Base-by-base conservation (phyloP, 371 early-diverging fungal species). In the Parasitella parasitica region DNA sequence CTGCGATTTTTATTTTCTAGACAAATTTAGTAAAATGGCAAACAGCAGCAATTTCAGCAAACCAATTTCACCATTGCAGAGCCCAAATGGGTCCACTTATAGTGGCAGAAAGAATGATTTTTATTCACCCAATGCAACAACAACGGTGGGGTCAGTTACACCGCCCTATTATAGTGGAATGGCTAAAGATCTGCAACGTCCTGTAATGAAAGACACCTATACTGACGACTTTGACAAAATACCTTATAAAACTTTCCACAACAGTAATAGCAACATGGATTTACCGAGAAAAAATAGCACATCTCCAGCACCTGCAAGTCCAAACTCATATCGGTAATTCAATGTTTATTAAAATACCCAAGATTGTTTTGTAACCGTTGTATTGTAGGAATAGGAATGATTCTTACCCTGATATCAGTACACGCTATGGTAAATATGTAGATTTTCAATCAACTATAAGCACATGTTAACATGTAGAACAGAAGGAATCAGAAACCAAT, bases 301-400 rank as follows among this genome's bases (percentile, higher is more conserved):
- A n/a, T 72, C 75, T 9, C 77, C 75, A 54, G 74, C 75, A 18
- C 75, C 77, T 13, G 69, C 63, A 50, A 65, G 69, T 72, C 81
- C 61, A 59, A 67, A 41, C 54, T 60, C 66, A 53, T 66, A 57
- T 58, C 69, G 69, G 69, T 69, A 69, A 64, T n/a, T 36, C 3
- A 59, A 58, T 61, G 24, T 38, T 32, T 30, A 32, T 11, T 49
- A 54, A 54, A 50, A 37, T 22, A 43, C 22, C 22, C 22, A 22
- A 54, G 28, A 50, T n/a, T 28, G n/a, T 30, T 24, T 28, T 20
- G 37, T 61, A 61, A 46, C 48, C 46, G 28, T 49, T 49, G 28
- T 39, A 41, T 51, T 57, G 16, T 52, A 56, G 46, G 15, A 18
- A 58, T 53, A 53, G 38, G 41, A 54, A 67, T 24, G 39, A 49